phyloP scores from a whole-genome alignment of 352 stramenopile species.

The Phytophthora boehmeriae region DNA sequence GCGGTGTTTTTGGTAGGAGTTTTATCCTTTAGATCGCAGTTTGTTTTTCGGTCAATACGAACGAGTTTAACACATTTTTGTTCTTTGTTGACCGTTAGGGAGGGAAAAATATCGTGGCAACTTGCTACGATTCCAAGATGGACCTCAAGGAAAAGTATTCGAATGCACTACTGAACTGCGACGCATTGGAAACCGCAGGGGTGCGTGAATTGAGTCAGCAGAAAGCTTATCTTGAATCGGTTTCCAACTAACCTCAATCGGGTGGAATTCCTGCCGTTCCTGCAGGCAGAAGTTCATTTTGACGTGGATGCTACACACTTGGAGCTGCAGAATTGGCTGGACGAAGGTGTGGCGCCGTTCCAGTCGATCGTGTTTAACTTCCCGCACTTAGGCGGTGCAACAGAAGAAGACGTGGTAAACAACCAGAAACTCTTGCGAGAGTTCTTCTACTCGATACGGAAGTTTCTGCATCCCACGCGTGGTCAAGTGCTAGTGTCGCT shows the following conservation, averaged over 20 bases:
- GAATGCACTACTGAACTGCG: constrained; percentile 67
- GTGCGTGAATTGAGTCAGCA: constrained; percentile 24
- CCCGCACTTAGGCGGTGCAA: constrained; percentile 81
- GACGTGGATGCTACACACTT: constrained; percentile 72
- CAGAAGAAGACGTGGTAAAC: constrained; percentile 81
- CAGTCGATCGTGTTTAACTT: constrained; percentile 88
- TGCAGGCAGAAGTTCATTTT: constrained; percentile 66
- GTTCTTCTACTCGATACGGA: constrained; percentile 78
- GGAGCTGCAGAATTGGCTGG: constrained; percentile 61
- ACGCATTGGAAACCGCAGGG: constrained; percentile 72
- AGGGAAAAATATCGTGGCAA: constrained; percentile 68
- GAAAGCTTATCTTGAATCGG: background rate
- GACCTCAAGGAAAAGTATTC: constrained; percentile 80
- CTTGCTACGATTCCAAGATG: constrained; percentile 75
- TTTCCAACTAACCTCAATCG: background rate
- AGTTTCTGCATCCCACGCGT: constrained; percentile 60
- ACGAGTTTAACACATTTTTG: constrained; percentile 9
- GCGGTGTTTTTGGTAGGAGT: constrained; percentile 66
- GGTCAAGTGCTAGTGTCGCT: constrained; percentile 78
- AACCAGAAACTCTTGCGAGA: constrained; percentile 78
- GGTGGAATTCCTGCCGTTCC: background rate
- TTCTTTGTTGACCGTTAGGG: constrained; percentile 35
- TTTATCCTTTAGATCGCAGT: constrained; percentile 2
- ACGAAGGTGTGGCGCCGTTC: constrained; percentile 44
- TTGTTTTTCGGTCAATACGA: too few relatives aligned